Conservation (phyloP, 1,139 yeast species). For the Sugiyamaella castrensis region DNA sequence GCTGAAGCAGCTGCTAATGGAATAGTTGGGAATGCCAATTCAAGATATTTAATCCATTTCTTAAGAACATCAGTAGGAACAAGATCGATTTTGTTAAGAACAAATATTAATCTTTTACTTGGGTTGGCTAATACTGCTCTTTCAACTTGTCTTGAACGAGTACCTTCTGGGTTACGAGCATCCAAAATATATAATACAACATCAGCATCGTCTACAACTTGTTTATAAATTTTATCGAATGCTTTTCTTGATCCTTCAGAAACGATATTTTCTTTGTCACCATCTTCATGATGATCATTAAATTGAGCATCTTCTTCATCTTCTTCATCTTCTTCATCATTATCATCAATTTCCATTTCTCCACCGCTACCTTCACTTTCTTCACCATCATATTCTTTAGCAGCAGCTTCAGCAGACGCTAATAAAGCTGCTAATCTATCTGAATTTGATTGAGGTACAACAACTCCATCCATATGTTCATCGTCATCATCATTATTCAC, state of each 20-base stretch:
- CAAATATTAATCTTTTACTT: slow-evolving; percentile 79
- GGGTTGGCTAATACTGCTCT: slow-evolving; percentile 78
- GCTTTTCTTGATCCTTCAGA: slow-evolving; percentile 67
- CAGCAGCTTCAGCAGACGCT: slow-evolving; percentile 85
- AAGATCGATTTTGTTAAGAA: slow-evolving; percentile 88
- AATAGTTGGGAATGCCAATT: slow-evolving; percentile 83
- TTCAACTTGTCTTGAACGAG: slow-evolving; percentile 89
- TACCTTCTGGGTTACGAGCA: slow-evolving; percentile 96
- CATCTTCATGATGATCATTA: slow-evolving; percentile 38
- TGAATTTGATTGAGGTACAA: slow-evolving; percentile 39
- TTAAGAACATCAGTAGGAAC: slow-evolving; percentile 80
- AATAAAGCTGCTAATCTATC: slow-evolving; percentile 79
- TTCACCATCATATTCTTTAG: slow-evolving; percentile 58
- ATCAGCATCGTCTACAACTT: slow-evolving; percentile 86
- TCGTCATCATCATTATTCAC: slow-evolving; percentile 20
- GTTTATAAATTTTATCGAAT: slow-evolving; percentile 61
- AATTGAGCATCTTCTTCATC: slow-evolving; percentile 47
- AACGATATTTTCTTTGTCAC: slow-evolving; percentile 24
- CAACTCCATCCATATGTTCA: slow-evolving; percentile 44
- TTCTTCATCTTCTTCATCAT: slow-evolving; percentile 38
- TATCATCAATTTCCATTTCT: slow-evolving; percentile 29
- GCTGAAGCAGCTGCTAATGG: slow-evolving; percentile 60
- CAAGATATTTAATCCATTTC: slow-evolving; percentile 79
- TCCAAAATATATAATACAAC: slow-evolving; percentile 89
- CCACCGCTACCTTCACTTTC: slow-evolving; percentile 42